phyloP scores from a whole-genome alignment of 495 filamentous ascomycete species.

The Podospora tetraspora region DNA sequence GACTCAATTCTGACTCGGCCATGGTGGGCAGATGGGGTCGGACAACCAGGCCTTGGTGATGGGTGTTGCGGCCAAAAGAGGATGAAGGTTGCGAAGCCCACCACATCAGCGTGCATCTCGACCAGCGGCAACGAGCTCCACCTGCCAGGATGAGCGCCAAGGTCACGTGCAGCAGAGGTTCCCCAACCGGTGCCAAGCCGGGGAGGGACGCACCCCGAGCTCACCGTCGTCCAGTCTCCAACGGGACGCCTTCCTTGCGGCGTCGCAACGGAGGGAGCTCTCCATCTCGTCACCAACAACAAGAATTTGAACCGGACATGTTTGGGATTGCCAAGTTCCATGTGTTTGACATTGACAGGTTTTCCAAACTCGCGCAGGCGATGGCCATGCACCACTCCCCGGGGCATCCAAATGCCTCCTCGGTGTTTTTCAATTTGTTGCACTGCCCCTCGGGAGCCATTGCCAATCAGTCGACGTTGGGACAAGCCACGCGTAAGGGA shows the following conservation, averaged over 20 bases:
- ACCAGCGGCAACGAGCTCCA: background rate
- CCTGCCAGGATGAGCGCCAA: background rate
- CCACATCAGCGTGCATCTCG: background rate
- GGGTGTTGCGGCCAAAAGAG: background rate
- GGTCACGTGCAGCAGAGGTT: background rate
- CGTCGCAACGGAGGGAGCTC: background rate
- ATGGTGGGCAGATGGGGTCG: slow-evolving; percentile 39
- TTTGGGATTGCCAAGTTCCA: background rate
- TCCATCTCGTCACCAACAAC: background rate
- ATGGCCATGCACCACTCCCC: background rate
- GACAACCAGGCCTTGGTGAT: background rate
- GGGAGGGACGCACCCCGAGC: background rate
- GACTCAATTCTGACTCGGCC: slow-evolving; percentile 64
- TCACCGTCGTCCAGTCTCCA: background rate
- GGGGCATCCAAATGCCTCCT: too few relatives aligned
- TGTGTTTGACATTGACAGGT: background rate
- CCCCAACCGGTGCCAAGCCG: background rate
- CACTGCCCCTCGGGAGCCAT: background rate
- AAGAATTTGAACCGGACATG: background rate
- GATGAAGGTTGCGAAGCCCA: background rate
- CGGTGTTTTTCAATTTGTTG: background rate
- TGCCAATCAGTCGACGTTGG: background rate
- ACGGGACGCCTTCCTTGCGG: background rate
- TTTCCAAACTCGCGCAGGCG: background rate
- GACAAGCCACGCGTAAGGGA: background rate